Evolutionary conservation across 257 asterid species (phyloP).

Genomic region (Fraxinus quadrangulata): DNA sequence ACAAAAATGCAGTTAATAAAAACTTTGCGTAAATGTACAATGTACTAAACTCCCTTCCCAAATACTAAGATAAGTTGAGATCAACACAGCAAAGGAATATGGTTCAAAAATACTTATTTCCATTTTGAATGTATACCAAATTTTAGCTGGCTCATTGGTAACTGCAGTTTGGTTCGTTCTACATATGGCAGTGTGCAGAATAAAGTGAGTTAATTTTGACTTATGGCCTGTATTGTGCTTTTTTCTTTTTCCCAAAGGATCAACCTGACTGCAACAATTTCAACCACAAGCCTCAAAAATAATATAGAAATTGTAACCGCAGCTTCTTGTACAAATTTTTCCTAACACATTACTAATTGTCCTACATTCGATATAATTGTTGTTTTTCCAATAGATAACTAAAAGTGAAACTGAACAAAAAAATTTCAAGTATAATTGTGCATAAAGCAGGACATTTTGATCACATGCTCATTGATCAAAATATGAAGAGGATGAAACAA

Average conservation of each 20-base stretch:
- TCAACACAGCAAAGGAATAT: conserved; percentile 21
- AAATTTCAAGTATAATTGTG: conserved; percentile 3
- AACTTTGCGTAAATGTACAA: background rate
- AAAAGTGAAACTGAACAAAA: background rate
- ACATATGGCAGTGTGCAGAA: conserved; percentile 8
- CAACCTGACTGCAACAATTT: background rate
- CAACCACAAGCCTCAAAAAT: background rate
- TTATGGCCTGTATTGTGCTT: conserved; percentile 14
- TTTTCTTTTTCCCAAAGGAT: conserved; percentile 18
- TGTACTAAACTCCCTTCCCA: background rate
- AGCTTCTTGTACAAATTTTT: background rate
- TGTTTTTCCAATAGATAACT: background rate
- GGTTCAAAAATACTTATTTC: conserved; percentile 9
- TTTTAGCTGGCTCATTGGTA: conserved; percentile 9
- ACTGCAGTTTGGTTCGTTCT: background rate
- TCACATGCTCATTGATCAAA: conserved; percentile 4
- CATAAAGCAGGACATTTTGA: background rate
- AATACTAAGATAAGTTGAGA: conserved; percentile 13
- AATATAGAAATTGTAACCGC: background rate
- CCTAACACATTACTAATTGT: background rate
- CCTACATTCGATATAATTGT: background rate
- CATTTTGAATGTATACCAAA: conserved; percentile 1
- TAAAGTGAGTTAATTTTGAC: conserved; percentile 1
- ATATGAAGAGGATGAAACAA: conserved; percentile 13
- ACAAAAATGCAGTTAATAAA: conserved; percentile 10